Conservation (phyloP, 129 eudicot genomes). For the Centaurea solstitialis region DNA sequence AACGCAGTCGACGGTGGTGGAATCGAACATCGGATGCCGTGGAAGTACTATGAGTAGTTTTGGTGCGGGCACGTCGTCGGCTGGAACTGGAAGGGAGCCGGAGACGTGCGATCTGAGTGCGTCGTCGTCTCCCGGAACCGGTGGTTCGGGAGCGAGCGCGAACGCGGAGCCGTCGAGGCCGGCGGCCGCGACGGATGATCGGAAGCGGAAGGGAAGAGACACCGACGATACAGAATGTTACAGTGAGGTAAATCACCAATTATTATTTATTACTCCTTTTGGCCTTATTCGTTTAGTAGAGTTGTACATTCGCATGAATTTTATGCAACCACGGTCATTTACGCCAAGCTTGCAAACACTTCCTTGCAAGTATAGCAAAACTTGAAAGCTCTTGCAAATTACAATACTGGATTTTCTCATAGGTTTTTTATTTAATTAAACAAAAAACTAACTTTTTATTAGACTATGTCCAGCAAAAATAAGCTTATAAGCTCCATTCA, state of each 20-base stretch:
- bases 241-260: conserved; percentile 57
- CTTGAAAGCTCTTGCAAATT: no score
- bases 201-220: conserved; percentile 39
- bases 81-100: conserved; percentile 23
- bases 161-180: conserved; percentile 32
- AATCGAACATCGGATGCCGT: conserved; percentile 27
- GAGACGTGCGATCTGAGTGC: conserved; percentile 35
- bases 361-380: no score
- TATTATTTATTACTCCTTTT: not conserved
- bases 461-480: no score
- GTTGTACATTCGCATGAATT: conserved; percentile 24
- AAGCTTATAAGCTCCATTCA: no score
- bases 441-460: no score
- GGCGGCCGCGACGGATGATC: conserved; percentile 31
- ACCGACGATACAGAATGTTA: conserved; percentile 52
- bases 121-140: conserved; percentile 32
- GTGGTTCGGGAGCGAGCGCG: conserved; percentile 39
- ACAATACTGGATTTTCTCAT: no score
- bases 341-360: no score
- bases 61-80: conserved; percentile 27
- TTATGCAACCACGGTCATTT: no score
- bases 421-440: no score
- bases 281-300: conserved; percentile 8
- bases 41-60: conserved; percentile 25
- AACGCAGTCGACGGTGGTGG: conserved; percentile 51